Conservation (phyloP, 306 rosid genomes). For the Castanopsis chinensis region DNA sequence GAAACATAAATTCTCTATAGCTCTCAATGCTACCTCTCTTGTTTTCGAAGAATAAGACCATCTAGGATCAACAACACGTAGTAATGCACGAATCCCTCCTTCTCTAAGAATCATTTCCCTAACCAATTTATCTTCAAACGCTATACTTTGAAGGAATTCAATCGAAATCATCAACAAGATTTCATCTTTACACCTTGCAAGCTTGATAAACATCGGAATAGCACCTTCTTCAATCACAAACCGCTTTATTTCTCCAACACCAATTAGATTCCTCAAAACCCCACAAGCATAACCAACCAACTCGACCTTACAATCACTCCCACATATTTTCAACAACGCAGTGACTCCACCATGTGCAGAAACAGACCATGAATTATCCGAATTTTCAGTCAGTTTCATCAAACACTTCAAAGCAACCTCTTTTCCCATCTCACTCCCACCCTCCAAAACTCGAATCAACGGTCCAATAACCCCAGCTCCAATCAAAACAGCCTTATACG, state of each 20-base stretch:
- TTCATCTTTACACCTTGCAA: conserved; percentile 58
- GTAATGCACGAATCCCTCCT: conserved; percentile 61
- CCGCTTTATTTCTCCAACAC: conserved; percentile 77
- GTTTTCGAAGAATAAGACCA: conserved; percentile 48
- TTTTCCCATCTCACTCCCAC: conserved; percentile 57
- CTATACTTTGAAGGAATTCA: conserved; percentile 54
- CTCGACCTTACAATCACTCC: conserved; percentile 40
- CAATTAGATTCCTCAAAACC: conserved; percentile 62
- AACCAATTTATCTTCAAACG: conserved; percentile 62
- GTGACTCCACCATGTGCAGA: conserved; percentile 92
- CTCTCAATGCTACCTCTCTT: conserved; percentile 59
- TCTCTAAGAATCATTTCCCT: conserved; percentile 54
- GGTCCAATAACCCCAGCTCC: conserved; percentile 62
- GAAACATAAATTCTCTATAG: conserved; percentile 60
- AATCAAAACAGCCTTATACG: conserved; percentile 42
- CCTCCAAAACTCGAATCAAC: conserved; percentile 67
- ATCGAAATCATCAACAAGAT: conserved; percentile 60
- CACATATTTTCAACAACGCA: conserved; percentile 62
- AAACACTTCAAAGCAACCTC: conserved; percentile 52
- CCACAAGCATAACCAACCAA: conserved; percentile 70
- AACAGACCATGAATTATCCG: conserved; percentile 84
- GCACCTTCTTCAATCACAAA: conserved; percentile 82
- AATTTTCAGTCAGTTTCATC: conserved; percentile 68
- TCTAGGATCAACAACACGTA: conserved; percentile 55
- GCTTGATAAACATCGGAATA: conserved; percentile 48